Base-by-base conservation (phyloP, 1,284 basidiomycete species). In the Trametes pubescens region DNA sequence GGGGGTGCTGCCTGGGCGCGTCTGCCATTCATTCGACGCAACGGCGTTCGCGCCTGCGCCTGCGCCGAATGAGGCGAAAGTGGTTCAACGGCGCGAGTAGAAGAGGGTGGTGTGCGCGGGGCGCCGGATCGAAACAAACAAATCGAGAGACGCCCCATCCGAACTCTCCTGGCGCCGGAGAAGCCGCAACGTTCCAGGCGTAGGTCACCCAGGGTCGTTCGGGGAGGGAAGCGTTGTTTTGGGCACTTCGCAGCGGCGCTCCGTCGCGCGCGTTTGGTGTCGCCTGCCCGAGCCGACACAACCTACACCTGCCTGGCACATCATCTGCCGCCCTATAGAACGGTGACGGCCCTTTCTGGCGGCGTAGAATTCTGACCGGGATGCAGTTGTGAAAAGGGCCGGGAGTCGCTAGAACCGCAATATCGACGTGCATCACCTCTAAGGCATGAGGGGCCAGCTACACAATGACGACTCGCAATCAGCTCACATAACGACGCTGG, bases 241-340 rank as follows among this genome's bases (percentile, higher is more conserved):
- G 64, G 56, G 46, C 35, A 43, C 21, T n/a, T 24, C 14, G 21
- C 32, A 22, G 55, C 56, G 52, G 64, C 64, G 64, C 64, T 61
- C 64, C 64, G 64, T 65, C 56, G 44, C 40, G 59, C 59, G 59
- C 37, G 58, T 53, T 11, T n/a, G 16, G 21, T 48, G 51, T 26
- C 48, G 11, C 24, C 7, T 34, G 22, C 21, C 26, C 38, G 37
- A 29, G 32, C 32, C 21, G 52, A 29, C 59, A 35, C 10, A 61
- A 43, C 26, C 52, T 35, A 53, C 34, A 24, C 51, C 14, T 38
- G 22, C 21, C 51, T 26, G 21, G 51, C 35, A 40, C 22, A 32
- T 13, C 48, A 18, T 49, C 48, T 11, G 18, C 48, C 48, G 48
- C 29, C 26, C 24, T 13, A 8, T 11, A 34, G 14, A 26, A 14